Conservation (phyloP, 1,284 basidiomycete genomes). For the Hypsizygus ulmarius region DNA sequence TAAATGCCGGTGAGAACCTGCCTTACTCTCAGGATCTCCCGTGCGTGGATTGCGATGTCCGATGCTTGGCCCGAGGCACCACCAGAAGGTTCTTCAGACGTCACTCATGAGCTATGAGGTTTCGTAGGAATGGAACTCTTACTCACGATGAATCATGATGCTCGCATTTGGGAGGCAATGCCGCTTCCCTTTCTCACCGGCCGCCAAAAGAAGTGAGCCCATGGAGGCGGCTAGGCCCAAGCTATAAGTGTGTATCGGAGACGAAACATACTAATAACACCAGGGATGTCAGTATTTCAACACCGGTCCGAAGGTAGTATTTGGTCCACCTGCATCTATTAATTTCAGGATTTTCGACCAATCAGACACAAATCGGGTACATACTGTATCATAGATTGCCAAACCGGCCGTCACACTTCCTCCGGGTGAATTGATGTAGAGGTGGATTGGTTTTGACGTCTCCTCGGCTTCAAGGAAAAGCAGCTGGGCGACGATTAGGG, state of each 20-base stretch:
- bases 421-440: constrained; percentile 94
- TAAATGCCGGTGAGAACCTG: constrained; percentile 83
- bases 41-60: constrained; percentile 92
- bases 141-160: constrained; percentile 95
- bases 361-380: constrained; percentile 17
- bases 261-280: constrained; percentile 74
- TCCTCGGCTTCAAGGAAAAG: constrained; percentile 95
- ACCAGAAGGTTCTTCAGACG: constrained; percentile 79
- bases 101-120: constrained; percentile 2
- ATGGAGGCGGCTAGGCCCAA: constrained; percentile 91
- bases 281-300: constrained; percentile 13
- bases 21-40: constrained; percentile 87
- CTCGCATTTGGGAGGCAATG: constrained; percentile 89
- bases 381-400: constrained; percentile 92
- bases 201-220: constrained; percentile 87
- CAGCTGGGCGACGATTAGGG: constrained; percentile 84
- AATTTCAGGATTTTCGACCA: constrained; percentile 14
- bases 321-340: constrained; percentile 69
- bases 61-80: constrained; percentile 91
- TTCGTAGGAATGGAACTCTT: constrained; percentile 7
- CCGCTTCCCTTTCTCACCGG: constrained; percentile 83
- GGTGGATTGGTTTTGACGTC: constrained; percentile 84
- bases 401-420: constrained; percentile 92
- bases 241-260: constrained; percentile 93
- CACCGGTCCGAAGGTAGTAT: constrained; percentile 7